Percentiles rank a stretch among this genome's conserved stretches.
Evolutionary conservation across 1,284 basidiomycete genomes (phyloP).

Genomic region (Sutorius eximius): DNA sequence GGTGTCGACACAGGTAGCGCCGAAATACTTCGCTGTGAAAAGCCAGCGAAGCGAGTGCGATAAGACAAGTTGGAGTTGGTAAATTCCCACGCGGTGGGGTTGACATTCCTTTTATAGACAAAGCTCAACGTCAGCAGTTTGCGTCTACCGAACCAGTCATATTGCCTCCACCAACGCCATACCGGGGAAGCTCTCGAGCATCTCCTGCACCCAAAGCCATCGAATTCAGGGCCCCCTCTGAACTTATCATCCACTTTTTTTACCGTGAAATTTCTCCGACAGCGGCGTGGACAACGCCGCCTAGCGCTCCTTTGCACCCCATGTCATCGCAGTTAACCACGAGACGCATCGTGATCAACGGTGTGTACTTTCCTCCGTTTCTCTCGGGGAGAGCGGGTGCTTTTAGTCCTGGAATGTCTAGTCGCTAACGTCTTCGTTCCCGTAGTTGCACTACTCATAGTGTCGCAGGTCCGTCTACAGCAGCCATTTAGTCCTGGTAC

Average conservation of each 20-base stretch:
- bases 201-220: background rate
- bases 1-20: background rate
- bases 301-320: background rate
- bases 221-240: background rate
- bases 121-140: background rate
- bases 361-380: constrained; percentile 15
- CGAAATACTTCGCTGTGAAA: background rate
- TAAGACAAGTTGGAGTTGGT: too few species aligned
- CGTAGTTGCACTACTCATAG: constrained; percentile 61
- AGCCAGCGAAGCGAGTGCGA: too few species aligned
- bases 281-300: background rate
- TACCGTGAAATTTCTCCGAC: background rate
- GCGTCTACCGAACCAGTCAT: background rate
- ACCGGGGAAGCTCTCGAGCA: constrained; percentile 2
- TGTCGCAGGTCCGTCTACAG: constrained; percentile 54
- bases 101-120: constrained; percentile 13
- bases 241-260: background rate
- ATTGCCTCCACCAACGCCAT: background rate
- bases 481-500: background rate
- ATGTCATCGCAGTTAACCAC: constrained; percentile 30
- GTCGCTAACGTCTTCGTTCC: constrained; percentile 12
- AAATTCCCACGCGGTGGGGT: background rate
- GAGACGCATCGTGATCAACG: constrained; percentile 27
- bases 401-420: background rate
- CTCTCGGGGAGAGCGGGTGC: background rate